Evolutionary conservation across 1,284 basidiomycete species (phyloP).

Genomic region (Exobasidium cylindrosporum): DNA sequence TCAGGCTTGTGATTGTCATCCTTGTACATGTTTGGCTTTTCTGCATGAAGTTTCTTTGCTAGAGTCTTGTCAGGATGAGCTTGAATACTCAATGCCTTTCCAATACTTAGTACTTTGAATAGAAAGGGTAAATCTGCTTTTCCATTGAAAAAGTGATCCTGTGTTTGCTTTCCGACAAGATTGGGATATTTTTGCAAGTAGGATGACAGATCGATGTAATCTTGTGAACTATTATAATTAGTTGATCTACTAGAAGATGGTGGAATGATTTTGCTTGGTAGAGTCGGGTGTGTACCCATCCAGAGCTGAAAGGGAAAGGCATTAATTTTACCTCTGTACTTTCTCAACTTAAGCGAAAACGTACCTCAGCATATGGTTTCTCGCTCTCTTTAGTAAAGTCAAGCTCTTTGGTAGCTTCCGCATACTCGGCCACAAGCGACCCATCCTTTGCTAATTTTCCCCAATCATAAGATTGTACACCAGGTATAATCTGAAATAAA

Average conservation of each 20-base stretch:
- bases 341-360: not conserved
- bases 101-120: slow-evolving; percentile 68
- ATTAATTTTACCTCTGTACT: not conserved
- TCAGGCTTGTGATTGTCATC: slow-evolving; percentile 96
- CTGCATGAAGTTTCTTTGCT: slow-evolving; percentile 71
- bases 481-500: slow-evolving; percentile 45
- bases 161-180: slow-evolving; percentile 30
- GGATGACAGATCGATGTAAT: slow-evolving; percentile 21
- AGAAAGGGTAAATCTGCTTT: slow-evolving; percentile 41
- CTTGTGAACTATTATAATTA: not conserved
- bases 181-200: slow-evolving; percentile 30
- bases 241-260: not conserved
- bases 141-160: slow-evolving; percentile 22
- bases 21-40: slow-evolving; percentile 82
- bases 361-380: slow-evolving; percentile 49
- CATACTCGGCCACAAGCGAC: slow-evolving; percentile 40
- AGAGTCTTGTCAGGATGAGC: slow-evolving; percentile 92
- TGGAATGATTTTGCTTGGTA: slow-evolving; percentile 68
- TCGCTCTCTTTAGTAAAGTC: slow-evolving; percentile 23
- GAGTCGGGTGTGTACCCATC: slow-evolving; percentile 95
- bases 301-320: slow-evolving; percentile 59
- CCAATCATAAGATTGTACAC: slow-evolving; percentile 54
- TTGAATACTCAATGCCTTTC: slow-evolving; percentile 93
- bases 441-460: slow-evolving; percentile 37
- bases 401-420: slow-evolving; percentile 30